Evolutionary conservation across 352 stramenopile species (phyloP).

Genomic region (Phytopythium oedochilum): DNA sequence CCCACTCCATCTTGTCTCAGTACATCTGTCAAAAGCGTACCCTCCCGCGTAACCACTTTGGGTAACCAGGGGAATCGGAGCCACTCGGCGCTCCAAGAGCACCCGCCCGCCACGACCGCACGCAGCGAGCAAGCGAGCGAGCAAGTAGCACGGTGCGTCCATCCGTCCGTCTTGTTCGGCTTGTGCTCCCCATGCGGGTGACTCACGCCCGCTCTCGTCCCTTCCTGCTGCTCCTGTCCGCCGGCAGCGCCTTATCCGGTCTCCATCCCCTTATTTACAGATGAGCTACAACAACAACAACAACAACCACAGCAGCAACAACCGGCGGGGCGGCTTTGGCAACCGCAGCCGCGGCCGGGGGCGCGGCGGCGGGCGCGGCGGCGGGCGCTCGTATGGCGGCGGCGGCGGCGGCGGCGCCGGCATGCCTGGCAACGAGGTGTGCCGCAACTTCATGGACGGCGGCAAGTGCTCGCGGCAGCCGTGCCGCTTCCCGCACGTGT

Average conservation of each 20-base stretch:
- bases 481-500: constrained; percentile 77
- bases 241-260: neutral
- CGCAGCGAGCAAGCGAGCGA: no score
- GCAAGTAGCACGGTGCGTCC: no score
- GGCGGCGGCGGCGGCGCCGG: constrained; percentile 16
- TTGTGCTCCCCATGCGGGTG: no score
- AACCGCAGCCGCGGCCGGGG: constrained; percentile 50
- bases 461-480: constrained; percentile 66
- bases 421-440: constrained; percentile 59
- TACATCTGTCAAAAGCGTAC: neutral
- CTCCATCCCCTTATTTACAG: neutral
- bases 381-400: constrained; percentile 24
- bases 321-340: constrained; percentile 44
- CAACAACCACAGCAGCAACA: constrained; percentile 13
- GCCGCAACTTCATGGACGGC: constrained; percentile 52
- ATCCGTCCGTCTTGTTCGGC: no score
- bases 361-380: constrained; percentile 14
- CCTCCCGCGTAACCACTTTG: no score
- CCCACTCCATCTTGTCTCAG: neutral
- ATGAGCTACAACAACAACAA: constrained; percentile 70
- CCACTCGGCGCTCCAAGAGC: neutral
- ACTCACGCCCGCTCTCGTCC: no score
- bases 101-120: no score
- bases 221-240: no score
- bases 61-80: no score